Evolutionary conservation across 2,329 filamentous ascomycete genomes (phyloP).

Genomic region (Cladobotryum protrusum): DNA sequence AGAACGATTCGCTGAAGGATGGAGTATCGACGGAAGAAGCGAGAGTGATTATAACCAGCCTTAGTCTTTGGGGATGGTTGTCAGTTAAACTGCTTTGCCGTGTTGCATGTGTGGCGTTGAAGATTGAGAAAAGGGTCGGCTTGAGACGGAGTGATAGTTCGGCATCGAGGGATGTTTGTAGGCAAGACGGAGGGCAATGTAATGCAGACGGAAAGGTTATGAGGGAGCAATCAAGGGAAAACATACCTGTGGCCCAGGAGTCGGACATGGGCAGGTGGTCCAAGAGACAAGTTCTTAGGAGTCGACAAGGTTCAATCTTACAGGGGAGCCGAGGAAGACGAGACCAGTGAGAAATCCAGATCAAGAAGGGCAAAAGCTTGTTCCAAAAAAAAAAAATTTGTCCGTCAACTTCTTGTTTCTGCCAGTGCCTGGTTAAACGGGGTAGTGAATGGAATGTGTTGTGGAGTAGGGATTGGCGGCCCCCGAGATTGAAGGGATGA

Average conservation of each 20-base stretch:
- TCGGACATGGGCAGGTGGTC: conserved; percentile 8
- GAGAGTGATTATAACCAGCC: background rate
- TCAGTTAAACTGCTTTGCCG: background rate
- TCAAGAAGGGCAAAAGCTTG: conserved; percentile 4
- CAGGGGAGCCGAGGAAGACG: conserved; percentile 2
- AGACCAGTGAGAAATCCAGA: background rate
- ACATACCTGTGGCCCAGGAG: conserved; percentile 9
- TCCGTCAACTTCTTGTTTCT: no score
- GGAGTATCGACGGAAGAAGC: background rate
- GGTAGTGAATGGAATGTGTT: conserved; percentile 6
- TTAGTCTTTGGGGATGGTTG: background rate
- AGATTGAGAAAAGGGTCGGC: background rate
- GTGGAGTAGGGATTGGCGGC: conserved; percentile 6
- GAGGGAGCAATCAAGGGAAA: background rate
- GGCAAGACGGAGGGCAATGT: no score
- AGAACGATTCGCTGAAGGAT: background rate
- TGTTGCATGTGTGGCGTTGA: background rate
- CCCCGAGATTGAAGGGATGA: conserved; percentile 7
- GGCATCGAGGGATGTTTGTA: no score
- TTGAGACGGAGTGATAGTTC: no score
- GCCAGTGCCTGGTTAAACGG: background rate
- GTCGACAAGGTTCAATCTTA: conserved; percentile 3
- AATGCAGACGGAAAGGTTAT: no score
- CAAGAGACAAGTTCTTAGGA: background rate
- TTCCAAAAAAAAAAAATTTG: conserved; percentile 1